These are phyloP conservation scores for Artemisia argyi DNA, from an alignment of 129 eudicot genomes.

Conservation along the genomic window DNA sequence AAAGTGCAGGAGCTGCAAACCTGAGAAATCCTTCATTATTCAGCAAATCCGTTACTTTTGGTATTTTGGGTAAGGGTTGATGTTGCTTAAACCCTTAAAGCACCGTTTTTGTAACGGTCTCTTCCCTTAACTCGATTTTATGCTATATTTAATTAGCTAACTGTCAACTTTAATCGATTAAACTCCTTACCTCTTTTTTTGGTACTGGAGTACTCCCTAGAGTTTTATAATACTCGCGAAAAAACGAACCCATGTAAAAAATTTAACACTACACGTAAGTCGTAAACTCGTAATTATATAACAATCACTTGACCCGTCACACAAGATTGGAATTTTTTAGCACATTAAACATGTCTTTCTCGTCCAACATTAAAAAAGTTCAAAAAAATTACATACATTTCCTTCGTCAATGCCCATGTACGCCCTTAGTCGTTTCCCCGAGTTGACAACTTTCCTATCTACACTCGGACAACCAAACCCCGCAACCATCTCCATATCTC, in stretches of 20 bases:
- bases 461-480: constrained; percentile 73
- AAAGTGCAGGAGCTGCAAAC: constrained; percentile 80
- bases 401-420: constrained; percentile 63
- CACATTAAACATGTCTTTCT: not conserved
- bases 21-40: constrained; percentile 40
- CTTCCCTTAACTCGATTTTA: not conserved
- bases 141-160: too few relatives aligned
- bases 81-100: too few relatives aligned
- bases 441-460: constrained; percentile 88
- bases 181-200: too few relatives aligned
- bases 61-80: not conserved
- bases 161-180: too few relatives aligned
- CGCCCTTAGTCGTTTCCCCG: constrained; percentile 83
- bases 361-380: not conserved
- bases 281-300: not conserved
- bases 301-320: constrained; percentile 12
- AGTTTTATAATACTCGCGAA: too few relatives aligned
- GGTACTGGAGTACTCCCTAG: too few relatives aligned
- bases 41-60: not conserved
- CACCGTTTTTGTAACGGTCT: not conserved
- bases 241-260: not conserved
- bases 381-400: constrained; percentile 49
- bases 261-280: too few relatives aligned
- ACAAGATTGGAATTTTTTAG: not conserved
- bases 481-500: constrained; percentile 56